phyloP scores from a whole-genome alignment of 176 grass and related monocot species.

The Carex scoparia region DNA sequence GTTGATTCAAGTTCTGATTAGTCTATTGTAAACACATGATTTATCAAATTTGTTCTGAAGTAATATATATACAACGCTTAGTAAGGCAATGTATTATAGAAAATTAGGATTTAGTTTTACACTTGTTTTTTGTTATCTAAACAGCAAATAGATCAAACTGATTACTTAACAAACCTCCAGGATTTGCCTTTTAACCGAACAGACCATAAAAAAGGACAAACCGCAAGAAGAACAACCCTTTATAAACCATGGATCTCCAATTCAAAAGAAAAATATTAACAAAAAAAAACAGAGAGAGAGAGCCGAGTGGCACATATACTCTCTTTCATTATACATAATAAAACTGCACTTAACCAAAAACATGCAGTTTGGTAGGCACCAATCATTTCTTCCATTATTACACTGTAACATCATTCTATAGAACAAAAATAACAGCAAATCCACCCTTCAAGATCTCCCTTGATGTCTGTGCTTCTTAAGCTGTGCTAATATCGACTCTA shows the following conservation, averaged over 20 bases:
- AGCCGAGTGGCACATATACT: background rate
- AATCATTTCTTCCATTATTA: conserved; percentile 9
- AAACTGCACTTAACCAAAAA: conserved; percentile 10
- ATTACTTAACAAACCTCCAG: background rate
- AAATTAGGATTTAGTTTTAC: background rate
- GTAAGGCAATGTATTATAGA: background rate
- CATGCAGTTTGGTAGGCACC: background rate
- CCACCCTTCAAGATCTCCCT: background rate
- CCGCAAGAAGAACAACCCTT: background rate
- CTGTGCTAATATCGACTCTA: conserved; percentile 70
- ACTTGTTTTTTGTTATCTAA: background rate
- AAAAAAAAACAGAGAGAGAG: background rate
- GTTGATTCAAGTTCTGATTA: background rate
- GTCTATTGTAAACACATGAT: background rate
- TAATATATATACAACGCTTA: background rate
- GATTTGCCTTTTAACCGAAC: background rate
- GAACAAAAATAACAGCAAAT: conserved; percentile 5
- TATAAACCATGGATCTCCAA: background rate
- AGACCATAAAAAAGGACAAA: background rate
- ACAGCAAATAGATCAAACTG: background rate
- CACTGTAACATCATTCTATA: background rate
- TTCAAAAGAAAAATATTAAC: background rate
- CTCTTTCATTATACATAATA: background rate
- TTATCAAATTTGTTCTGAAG: background rate
- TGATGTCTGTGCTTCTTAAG: conserved; percentile 14